Evolutionary conservation across 1,139 yeast species (phyloP).

Genomic region (Debaryomyces psychrophilus): DNA sequence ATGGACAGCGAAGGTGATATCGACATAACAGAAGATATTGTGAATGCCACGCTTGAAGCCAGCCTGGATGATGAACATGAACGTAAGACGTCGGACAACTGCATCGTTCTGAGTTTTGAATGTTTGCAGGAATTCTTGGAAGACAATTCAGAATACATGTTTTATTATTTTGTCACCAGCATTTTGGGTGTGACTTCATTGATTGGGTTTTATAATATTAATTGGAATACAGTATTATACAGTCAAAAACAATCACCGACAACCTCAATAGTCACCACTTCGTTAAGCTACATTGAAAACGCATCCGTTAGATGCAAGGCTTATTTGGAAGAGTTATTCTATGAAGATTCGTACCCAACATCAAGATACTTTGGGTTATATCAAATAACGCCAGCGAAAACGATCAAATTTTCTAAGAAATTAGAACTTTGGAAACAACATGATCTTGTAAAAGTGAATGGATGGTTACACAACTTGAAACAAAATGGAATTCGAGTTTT

Average conservation of each 20-base stretch:
- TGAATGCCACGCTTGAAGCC: not conserved
- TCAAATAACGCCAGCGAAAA: slow-evolving; percentile 1
- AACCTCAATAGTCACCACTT: not conserved
- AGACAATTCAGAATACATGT: slow-evolving; percentile 22
- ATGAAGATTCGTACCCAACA: slow-evolving; percentile 9
- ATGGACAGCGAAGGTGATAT: not conserved
- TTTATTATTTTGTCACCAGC: slow-evolving; percentile 21
- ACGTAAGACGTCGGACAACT: not conserved
- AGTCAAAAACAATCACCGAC: not conserved
- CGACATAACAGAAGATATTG: not conserved
- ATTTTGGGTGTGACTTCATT: slow-evolving; percentile 11
- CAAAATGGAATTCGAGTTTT: not conserved
- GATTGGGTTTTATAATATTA: slow-evolving; percentile 3
- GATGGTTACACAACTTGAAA: not conserved
- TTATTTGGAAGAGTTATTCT: slow-evolving; percentile 10
- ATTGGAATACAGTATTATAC: slow-evolving; percentile 1
- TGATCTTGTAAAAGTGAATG: not conserved
- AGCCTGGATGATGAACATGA: not conserved
- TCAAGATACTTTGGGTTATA: slow-evolving; percentile 9
- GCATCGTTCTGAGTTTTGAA: slow-evolving; percentile 6
- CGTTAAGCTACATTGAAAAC: not conserved
- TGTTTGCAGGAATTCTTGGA: slow-evolving; percentile 20
- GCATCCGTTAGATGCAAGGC: not conserved
- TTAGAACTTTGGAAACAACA: not conserved
- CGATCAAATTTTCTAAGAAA: not conserved